Conservation (phyloP, 23 red algal genomes). For the Gracilariopsis chorda region DNA sequence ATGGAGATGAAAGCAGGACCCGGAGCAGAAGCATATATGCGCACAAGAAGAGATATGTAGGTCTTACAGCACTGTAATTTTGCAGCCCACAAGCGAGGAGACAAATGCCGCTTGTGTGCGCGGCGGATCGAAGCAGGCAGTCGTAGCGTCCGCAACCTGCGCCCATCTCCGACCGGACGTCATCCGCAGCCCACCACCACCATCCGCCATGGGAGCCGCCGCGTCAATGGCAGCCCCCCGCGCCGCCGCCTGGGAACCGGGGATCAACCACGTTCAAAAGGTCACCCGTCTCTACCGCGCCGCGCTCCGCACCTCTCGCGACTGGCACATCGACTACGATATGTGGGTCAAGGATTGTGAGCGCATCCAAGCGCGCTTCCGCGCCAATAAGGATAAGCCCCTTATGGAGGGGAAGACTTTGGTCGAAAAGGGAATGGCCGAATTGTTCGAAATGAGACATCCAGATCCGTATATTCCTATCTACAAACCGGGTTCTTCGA, state of each 20-base stretch:
- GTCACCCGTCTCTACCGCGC: slow-evolving; percentile 95
- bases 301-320: slow-evolving; percentile 86
- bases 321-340: slow-evolving; percentile 91
- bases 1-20: no score
- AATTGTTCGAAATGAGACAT: slow-evolving; percentile 69
- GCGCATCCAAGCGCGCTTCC: slow-evolving; percentile 80
- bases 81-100: no score
- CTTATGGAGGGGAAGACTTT: slow-evolving; percentile 73
- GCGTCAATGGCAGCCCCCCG: slow-evolving; percentile 89
- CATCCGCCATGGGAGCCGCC: slow-evolving; percentile 80
- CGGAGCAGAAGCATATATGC: no score
- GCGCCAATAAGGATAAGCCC: slow-evolving; percentile 68
- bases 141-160: no score
- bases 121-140: no score
- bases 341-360: slow-evolving; percentile 62
- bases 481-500: slow-evolving; percentile 67
- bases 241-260: slow-evolving; percentile 78
- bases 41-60: no score
- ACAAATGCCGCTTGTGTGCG: no score
- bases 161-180: no score
- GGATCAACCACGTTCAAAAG: slow-evolving; percentile 75
- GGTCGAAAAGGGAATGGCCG: slow-evolving; percentile 75
- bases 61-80: no score
- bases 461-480: slow-evolving; percentile 88
- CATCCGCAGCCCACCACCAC: no score